A percentile compares a stretch with the other conserved stretches of the same genome.
Evolutionary conservation across 2,329 filamentous ascomycete genomes (phyloP).

Genomic region (Hysterium pulicare): DNA sequence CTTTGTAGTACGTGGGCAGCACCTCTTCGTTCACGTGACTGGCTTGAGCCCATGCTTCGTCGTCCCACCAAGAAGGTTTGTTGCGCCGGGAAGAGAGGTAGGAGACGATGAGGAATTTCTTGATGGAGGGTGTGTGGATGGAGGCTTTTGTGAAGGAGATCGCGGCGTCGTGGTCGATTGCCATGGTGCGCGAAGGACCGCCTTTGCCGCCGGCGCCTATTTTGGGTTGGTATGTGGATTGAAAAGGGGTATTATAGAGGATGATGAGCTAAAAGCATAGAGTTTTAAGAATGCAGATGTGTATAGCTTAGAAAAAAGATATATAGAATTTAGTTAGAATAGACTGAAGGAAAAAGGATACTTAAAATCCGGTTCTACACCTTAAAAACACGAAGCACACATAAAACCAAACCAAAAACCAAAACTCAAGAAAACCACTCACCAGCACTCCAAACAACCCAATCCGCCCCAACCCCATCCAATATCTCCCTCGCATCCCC

Average conservation of each 20-base stretch:
- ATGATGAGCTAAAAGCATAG: not conserved
- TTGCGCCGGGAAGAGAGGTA: constrained; percentile 50
- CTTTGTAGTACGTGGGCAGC: constrained; percentile 51
- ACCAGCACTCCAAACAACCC: constrained; percentile 68
- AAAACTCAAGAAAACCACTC: constrained; percentile 19
- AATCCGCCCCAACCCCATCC: constrained; percentile 54
- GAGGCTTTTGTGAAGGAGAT: constrained; percentile 53
- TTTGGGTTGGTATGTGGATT: not conserved
- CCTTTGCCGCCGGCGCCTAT: constrained; percentile 56
- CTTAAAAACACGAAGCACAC: not conserved
- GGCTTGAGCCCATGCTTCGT: constrained; percentile 45
- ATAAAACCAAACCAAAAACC: not conserved
- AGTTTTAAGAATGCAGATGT: constrained; percentile 1
- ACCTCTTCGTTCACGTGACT: constrained; percentile 48
- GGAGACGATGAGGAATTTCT: constrained; percentile 55
- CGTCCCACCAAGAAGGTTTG: constrained; percentile 50
- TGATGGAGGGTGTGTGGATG: constrained; percentile 43
- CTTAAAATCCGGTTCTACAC: not conserved
- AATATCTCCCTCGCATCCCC: constrained; percentile 62
- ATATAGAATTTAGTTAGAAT: not conserved
- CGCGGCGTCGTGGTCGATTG: constrained; percentile 54
- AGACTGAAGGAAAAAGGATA: too few species aligned
- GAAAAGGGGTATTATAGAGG: not conserved
- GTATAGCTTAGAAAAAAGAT: not conserved
- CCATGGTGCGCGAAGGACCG: constrained; percentile 47